phyloP scores from a whole-genome alignment of 163 green algal genomes.

The Scenedesmus sp. region DNA sequence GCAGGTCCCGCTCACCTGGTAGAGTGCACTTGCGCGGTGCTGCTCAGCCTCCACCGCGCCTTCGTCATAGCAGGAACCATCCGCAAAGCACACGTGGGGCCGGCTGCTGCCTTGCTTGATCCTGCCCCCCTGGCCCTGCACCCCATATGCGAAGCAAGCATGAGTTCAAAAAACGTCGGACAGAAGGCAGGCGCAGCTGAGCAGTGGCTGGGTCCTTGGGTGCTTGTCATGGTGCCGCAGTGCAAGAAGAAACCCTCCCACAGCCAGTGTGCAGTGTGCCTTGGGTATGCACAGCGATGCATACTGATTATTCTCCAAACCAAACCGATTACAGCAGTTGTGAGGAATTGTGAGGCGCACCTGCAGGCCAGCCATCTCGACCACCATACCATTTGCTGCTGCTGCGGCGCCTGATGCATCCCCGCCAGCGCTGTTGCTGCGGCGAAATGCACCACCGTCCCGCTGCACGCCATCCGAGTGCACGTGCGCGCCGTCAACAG shows the following conservation, averaged over 20 bases:
- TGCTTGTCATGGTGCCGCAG: too few species aligned
- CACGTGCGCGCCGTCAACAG: neutral
- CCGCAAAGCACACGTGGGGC: neutral
- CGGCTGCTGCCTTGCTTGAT: neutral
- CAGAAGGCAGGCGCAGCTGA: too few species aligned
- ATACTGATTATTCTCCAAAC: too few species aligned
- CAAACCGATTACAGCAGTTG: too few species aligned
- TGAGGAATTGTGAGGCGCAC: too few species aligned
- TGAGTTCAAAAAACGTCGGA: too few species aligned
- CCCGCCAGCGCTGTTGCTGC: neutral
- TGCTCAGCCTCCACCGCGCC: neutral
- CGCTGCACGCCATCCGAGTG: neutral
- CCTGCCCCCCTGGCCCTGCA: neutral
- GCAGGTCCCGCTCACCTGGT: neutral
- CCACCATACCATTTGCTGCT: neutral
- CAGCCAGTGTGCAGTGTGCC: too few species aligned
- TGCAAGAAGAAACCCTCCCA: too few species aligned
- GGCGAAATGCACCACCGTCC: neutral
- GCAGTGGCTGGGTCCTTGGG: too few species aligned
- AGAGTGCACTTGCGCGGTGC: slow-evolving; percentile 27
- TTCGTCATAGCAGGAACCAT: neutral
- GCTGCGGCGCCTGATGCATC: neutral
- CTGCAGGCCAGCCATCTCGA: neutral
- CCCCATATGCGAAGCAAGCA: neutral
- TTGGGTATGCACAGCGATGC: too few species aligned